Evolutionary conservation across 2,329 filamentous ascomycete species (phyloP).

Genomic region (Xylariaceae sp.): DNA sequence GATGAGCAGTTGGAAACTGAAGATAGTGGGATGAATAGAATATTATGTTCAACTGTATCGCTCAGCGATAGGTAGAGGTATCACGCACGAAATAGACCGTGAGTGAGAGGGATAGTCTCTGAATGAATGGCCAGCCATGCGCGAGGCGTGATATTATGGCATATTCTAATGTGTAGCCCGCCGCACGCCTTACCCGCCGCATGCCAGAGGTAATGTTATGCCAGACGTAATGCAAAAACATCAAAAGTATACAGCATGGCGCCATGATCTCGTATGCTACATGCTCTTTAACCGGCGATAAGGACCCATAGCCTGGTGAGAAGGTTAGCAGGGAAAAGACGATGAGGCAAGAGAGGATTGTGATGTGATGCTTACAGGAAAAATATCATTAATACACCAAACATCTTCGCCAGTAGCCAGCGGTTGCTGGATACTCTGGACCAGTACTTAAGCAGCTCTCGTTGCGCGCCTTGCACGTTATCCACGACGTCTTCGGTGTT

Average conservation of each 20-base stretch:
- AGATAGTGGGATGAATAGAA: not conserved
- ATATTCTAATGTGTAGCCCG: constrained; percentile 19
- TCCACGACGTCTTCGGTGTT: constrained; percentile 98
- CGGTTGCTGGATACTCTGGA: constrained; percentile 86
- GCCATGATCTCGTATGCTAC: constrained; percentile 2
- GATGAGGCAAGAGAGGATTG: not conserved
- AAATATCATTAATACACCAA: constrained; percentile 92
- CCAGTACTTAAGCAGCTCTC: constrained; percentile 97
- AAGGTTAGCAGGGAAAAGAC: constrained; percentile 9
- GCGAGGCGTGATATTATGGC: constrained; percentile 17
- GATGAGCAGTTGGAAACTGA: not conserved
- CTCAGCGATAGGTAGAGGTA: not conserved
- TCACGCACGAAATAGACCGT: not conserved
- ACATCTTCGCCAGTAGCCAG: constrained; percentile 85
- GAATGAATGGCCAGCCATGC: constrained; percentile 16
- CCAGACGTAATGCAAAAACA: constrained; percentile 25
- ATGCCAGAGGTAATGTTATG: constrained; percentile 25
- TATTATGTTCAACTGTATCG: not conserved
- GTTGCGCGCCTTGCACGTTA: constrained; percentile 94
- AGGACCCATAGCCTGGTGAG: constrained; percentile 57
- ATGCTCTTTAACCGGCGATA: constrained; percentile 46
- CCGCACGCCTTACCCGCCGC: constrained; percentile 6
- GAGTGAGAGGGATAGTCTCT: not conserved
- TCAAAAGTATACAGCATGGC: constrained; percentile 21
- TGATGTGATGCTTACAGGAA: constrained; percentile 51